These are phyloP conservation scores for Monascus ruber DNA, from an alignment of 2,329 filamentous ascomycete genomes.

Conservation along the genomic window DNA sequence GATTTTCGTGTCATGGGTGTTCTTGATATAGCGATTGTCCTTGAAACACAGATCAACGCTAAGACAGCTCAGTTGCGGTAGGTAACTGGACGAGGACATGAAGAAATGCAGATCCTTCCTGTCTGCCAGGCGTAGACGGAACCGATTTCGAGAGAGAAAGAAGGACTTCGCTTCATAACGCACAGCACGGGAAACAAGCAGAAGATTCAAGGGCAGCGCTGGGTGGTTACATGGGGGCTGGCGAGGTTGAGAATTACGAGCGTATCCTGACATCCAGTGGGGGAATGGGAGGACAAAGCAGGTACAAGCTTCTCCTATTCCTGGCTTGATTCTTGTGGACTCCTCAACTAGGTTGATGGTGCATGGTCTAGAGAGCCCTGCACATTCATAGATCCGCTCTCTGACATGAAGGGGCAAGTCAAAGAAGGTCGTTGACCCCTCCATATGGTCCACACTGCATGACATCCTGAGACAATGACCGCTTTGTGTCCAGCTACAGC, in stretches of 20 bases:
- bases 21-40: constrained; percentile 10
- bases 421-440: constrained; percentile 4
- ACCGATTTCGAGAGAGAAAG: constrained; percentile 9
- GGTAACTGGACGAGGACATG: constrained; percentile 4
- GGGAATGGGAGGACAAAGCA: background rate
- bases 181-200: constrained; percentile 6
- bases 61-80: constrained; percentile 6
- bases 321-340: background rate
- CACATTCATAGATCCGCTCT: constrained; percentile 11
- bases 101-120: constrained; percentile 8
- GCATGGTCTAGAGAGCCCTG: constrained; percentile 11
- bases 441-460: no score
- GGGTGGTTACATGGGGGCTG: constrained; percentile 8
- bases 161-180: constrained; percentile 7
- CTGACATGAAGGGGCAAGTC: constrained; percentile 10
- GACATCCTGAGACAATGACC: no score
- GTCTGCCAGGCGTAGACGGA: constrained; percentile 6
- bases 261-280: background rate
- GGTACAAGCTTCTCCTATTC: background rate
- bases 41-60: constrained; percentile 11
- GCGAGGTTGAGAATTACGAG: background rate
- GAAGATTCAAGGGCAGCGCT: constrained; percentile 7
- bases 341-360: constrained; percentile 9
- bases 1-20: constrained; percentile 5
- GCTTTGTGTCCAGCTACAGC: no score